Conservation (phyloP, 2,329 filamentous ascomycete genomes). For the Stachybotrys chlorohalonatus region DNA sequence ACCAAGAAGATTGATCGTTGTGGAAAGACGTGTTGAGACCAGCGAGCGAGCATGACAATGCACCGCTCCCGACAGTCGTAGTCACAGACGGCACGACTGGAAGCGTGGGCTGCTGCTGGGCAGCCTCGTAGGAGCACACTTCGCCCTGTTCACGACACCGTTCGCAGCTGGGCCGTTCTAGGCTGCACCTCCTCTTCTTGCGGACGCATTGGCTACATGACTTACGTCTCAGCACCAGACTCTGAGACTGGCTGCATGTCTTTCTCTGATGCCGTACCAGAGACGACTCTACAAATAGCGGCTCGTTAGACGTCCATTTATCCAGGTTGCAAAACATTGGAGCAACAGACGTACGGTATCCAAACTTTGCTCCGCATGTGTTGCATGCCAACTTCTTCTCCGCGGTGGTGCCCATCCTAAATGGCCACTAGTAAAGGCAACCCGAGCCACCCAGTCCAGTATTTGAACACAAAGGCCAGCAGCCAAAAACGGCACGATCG, state of each 20-base stretch:
- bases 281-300: background rate
- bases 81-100: background rate
- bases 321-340: background rate
- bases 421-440: too few relatives aligned
- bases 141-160: background rate
- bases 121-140: background rate
- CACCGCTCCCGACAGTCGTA: background rate
- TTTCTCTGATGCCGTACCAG: background rate
- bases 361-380: background rate
- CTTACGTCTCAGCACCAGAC: background rate
- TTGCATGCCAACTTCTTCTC: background rate
- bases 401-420: background rate
- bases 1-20: too few relatives aligned
- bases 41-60: background rate
- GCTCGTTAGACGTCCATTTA: background rate
- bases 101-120: background rate
- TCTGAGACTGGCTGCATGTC: background rate
- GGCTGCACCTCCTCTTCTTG: background rate
- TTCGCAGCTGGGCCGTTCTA: background rate
- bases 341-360: background rate
- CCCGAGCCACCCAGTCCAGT: background rate
- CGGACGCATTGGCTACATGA: background rate
- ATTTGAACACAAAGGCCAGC: too few relatives aligned
- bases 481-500: background rate
- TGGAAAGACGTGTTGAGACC: background rate